A percentile compares a stretch with the other conserved stretches of the same genome.
Evolutionary conservation across 129 eudicot genomes (phyloP).

Genomic region (Chrysanthemum lavandulifolium): DNA sequence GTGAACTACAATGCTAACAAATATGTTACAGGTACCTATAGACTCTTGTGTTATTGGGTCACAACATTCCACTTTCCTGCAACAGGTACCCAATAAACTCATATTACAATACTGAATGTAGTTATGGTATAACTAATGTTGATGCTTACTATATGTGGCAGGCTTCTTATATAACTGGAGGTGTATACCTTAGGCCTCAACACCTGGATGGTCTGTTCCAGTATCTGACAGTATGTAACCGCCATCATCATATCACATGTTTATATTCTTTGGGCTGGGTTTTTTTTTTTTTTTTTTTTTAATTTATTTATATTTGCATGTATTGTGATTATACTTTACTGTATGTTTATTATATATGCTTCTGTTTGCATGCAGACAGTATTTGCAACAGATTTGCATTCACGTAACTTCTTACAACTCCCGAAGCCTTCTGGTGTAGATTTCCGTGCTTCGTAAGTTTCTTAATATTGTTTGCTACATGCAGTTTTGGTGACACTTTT

Average conservation of each 20-base stretch:
- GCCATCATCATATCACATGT: neutral
- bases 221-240: constrained; percentile 65
- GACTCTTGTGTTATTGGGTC: constrained; percentile 92
- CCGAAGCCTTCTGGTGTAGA: constrained; percentile 97
- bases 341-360: neutral
- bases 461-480: neutral
- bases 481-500: neutral
- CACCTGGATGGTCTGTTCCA: constrained; percentile 75
- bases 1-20: neutral
- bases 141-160: constrained; percentile 17
- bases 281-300: neutral
- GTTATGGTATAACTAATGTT: neutral
- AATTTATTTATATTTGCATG: neutral
- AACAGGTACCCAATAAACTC: constrained; percentile 54
- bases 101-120: neutral
- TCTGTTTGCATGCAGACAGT: constrained; percentile 61
- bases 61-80: constrained; percentile 87
- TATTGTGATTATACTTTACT: neutral
- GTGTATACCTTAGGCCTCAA: constrained; percentile 89
- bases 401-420: constrained; percentile 83
- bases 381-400: constrained; percentile 88
- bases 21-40: constrained; percentile 48
- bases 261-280: neutral
- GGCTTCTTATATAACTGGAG: constrained; percentile 98
- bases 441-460: constrained; percentile 97